phyloP scores from a whole-genome alignment of 2,329 filamentous ascomycete species.

The Monosporascus ibericus region DNA sequence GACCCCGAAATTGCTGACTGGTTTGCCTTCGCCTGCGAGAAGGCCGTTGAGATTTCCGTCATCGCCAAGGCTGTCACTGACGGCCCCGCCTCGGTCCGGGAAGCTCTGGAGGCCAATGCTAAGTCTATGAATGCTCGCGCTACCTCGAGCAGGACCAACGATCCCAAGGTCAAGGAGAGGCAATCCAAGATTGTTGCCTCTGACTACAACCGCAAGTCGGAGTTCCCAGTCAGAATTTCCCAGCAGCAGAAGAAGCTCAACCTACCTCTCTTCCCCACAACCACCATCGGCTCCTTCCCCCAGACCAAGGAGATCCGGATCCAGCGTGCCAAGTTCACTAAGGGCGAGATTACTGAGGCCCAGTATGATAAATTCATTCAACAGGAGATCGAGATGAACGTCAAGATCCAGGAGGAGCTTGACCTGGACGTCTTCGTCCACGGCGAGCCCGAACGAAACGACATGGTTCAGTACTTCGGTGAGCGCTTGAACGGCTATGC shows the following conservation, averaged over 20 bases:
- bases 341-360: constrained; percentile 86
- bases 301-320: constrained; percentile 98
- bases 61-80: constrained; percentile 97
- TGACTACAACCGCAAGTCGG: constrained; percentile 88
- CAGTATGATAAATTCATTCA: constrained; percentile 99
- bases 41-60: constrained; percentile 81
- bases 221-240: constrained; percentile 77
- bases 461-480: constrained; percentile 99
- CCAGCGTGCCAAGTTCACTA: constrained; percentile 96
- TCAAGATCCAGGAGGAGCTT: constrained; percentile 97
- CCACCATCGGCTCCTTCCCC: constrained; percentile 98
- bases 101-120: constrained; percentile 92
- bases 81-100: constrained; percentile 77
- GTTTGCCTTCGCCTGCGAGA: constrained; percentile 98
- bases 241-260: constrained; percentile 89
- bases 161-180: constrained; percentile 94
- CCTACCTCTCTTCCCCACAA: constrained; percentile 95
- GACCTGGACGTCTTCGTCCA: constrained; percentile 95
- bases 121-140: constrained; percentile 89
- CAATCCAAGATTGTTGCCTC: constrained; percentile 78
- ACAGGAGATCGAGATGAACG: constrained; percentile 92
- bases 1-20: constrained; percentile 89
- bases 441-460: constrained; percentile 98
- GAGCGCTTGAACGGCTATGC: constrained; percentile 94
- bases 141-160: constrained; percentile 90